Conservation (phyloP, 164 flowering plant species). For the Dillenia suffruticosa region DNA sequence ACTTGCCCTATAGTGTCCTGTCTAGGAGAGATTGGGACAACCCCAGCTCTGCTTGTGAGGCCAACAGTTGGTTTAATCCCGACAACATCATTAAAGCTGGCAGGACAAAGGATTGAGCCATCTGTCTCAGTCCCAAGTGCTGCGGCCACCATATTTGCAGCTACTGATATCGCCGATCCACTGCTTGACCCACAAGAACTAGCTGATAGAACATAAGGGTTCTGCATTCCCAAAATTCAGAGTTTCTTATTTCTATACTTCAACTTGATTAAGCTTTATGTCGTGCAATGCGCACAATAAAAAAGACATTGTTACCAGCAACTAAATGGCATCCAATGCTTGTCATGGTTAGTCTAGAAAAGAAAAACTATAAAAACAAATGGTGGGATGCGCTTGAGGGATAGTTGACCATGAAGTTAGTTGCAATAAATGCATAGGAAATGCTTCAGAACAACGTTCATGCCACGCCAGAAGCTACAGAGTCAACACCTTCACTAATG, state of each 20-base stretch:
- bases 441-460: too few species aligned
- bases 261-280: too few species aligned
- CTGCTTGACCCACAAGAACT: constrained; percentile 55
- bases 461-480: too few species aligned
- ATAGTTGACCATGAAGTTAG: not conserved
- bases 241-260: too few species aligned
- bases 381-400: too few species aligned
- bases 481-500: too few species aligned
- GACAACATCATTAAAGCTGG: constrained; percentile 39
- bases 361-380: too few species aligned
- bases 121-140: constrained; percentile 56
- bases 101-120: constrained; percentile 54
- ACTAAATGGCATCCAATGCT: too few species aligned
- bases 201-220: constrained; percentile 38
- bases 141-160: constrained; percentile 50
- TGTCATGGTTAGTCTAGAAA: too few species aligned
- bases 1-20: constrained; percentile 53
- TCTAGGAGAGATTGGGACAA: constrained; percentile 42
- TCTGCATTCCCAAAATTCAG: constrained; percentile 20
- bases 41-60: constrained; percentile 54
- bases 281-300: too few species aligned
- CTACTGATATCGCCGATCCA: constrained; percentile 57
- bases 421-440: too few species aligned
- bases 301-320: too few species aligned
- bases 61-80: constrained; percentile 61